Evolutionary conservation across 257 asterid genomes (phyloP), one percentile per base, ranked within the genome.

Genomic region (Penstemon newberryi): DNA sequence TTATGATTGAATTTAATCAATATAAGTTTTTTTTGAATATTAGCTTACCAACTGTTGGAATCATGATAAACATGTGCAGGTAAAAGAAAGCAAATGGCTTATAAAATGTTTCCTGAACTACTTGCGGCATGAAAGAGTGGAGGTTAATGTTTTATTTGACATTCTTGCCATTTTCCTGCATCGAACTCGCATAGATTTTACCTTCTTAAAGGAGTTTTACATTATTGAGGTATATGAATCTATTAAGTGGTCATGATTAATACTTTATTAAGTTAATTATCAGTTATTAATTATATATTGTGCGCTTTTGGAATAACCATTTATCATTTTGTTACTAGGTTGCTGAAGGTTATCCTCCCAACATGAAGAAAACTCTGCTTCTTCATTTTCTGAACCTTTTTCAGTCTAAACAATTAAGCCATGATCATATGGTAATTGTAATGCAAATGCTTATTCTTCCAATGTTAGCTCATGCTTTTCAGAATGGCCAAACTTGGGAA

Each of bases 401-500:
- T 73, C 96, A 94, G 85, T 79, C 79, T 57, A 91, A 91, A 78
- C 89, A 87, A 69, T 82, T 91, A 61, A 88, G 89, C 81, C 97
- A 84, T 75, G 99, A 94, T 79, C 99, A 94, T 73, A 81, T 94
- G 87, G 99, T 94, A 72, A 91, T 91, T 42, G 90, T 91, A 40
- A 94, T 94, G 96, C 99, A 94, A 89, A 94, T 94, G 96, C 97
- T 94, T 67, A 84, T 94, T 78, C 96, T 94, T 80, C 99, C 99
- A 5, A 89, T 91, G 95, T 83, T 94, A 77, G 99, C 96, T 71
- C 96, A 94, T 79, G 89, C 99, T 70, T 94, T 94, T 66, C 99
- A 87, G 79, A 87, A 85, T 78, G 90, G 86, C 75, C 98, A 94
- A 78, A 94, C 98, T 18, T 94, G 99, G 99, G 99, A 94, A 52